phyloP scores from a whole-genome alignment of 2,329 filamentous ascomycete species.

The Fusarium sp. region DNA sequence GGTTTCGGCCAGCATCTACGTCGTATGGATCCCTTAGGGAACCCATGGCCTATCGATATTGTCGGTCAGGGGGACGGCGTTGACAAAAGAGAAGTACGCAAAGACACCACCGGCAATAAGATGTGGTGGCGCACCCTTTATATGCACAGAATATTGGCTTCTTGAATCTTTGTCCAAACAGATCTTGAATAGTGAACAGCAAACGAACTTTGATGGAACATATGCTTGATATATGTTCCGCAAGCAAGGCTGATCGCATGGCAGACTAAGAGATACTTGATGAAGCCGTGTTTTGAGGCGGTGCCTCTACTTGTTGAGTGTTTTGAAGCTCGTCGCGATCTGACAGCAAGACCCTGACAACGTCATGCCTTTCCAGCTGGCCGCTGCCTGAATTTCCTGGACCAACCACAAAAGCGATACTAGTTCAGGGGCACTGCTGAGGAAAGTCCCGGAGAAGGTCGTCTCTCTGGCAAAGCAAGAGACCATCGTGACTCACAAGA shows the following conservation, averaged over 20 bases:
- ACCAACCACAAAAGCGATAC: constrained; percentile 4
- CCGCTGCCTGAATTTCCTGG: constrained; percentile 15
- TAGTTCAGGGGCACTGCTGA: constrained; percentile 2
- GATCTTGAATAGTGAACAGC: neutral
- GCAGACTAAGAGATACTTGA: constrained; percentile 8
- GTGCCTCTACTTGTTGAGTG: neutral
- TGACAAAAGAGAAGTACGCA: neutral
- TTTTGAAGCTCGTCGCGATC: neutral
- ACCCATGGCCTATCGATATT: neutral
- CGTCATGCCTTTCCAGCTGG: constrained; percentile 4
- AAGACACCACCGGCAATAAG: neutral
- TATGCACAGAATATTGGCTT: too few species aligned
- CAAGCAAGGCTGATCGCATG: constrained; percentile 14
- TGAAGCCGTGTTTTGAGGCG: neutral
- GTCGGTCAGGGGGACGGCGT: neutral
- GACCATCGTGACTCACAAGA: neutral
- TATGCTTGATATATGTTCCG: neutral
- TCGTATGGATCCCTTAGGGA: neutral
- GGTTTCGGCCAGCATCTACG: neutral
- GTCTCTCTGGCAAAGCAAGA: neutral
- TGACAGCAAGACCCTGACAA: neutral
- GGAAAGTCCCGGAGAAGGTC: neutral
- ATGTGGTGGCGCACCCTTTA: neutral
- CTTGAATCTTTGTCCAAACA: neutral
- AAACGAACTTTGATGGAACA: neutral